These are phyloP conservation scores for Nyctanthes arbortristis DNA, from an alignment of 257 asterid species.

Conservation along the genomic window DNA sequence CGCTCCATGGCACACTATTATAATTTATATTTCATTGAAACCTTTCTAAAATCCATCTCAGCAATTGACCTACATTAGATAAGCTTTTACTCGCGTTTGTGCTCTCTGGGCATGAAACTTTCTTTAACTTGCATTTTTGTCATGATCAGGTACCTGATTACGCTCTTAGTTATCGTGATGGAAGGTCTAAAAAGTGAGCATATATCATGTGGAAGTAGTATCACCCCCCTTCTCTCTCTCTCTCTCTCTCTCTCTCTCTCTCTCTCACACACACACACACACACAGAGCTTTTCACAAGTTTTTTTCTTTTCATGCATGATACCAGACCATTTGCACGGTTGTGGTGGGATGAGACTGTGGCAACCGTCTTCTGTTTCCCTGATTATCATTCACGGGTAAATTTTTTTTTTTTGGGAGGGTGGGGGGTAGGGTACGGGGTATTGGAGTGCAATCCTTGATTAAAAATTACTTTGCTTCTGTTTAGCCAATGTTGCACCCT, in stretches of 20 bases:
- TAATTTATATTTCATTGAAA: slow-evolving; percentile 3
- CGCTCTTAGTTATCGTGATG: slow-evolving; percentile 38
- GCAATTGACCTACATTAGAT: background rate
- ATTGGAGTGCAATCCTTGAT: slow-evolving; percentile 2
- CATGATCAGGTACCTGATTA: slow-evolving; percentile 45
- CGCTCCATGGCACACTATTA: background rate
- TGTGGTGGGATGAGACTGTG: slow-evolving; percentile 64
- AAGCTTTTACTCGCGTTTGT: background rate
- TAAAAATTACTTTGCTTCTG: background rate
- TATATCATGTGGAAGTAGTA: slow-evolving; percentile 9
- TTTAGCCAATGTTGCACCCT: slow-evolving; percentile 48
- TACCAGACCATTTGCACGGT: slow-evolving; percentile 48
- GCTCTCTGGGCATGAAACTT: background rate
- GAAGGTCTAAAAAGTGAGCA: slow-evolving; percentile 42
- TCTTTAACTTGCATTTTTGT: slow-evolving; percentile 17
- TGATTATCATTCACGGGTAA: slow-evolving; percentile 38
- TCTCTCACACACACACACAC: no score
- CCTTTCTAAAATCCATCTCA: background rate
- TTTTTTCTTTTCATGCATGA: slow-evolving; percentile 13
- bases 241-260: no score
- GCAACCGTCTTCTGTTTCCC: slow-evolving; percentile 51
- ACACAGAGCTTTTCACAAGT: slow-evolving; percentile 1
- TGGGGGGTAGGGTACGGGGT: no score
- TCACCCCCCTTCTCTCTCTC: slow-evolving; percentile 3
- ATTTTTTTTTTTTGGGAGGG: no score